Conservation (phyloP, 2,329 filamentous ascomycete species). For the Fusarium anguioides region DNA sequence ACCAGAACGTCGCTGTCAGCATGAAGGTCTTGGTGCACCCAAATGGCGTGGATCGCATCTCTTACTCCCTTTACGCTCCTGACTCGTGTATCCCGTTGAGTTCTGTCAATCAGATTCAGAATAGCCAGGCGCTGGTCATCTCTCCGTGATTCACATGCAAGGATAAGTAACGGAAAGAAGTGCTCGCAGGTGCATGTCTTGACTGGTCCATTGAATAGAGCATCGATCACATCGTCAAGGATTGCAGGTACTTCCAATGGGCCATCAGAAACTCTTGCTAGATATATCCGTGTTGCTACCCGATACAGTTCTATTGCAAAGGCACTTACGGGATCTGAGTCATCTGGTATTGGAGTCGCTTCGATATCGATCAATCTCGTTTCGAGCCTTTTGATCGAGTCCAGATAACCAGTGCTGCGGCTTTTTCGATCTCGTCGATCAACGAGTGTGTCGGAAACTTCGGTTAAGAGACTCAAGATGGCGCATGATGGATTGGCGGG, state of each 20-base stretch:
- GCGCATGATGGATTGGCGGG: constrained; percentile 20
- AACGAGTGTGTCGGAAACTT: constrained; percentile 17
- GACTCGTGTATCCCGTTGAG: constrained; percentile 21
- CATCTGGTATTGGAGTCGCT: background rate
- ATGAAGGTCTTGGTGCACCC: constrained; percentile 51
- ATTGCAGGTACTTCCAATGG: constrained; percentile 32
- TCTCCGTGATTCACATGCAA: constrained; percentile 50
- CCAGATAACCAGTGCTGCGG: constrained; percentile 7
- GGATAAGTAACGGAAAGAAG: constrained; percentile 51
- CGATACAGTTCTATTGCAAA: constrained; percentile 23
- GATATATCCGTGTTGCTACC: constrained; percentile 31
- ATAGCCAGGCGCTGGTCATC: constrained; percentile 49
- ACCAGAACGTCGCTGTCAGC: constrained; percentile 46
- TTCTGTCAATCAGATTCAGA: constrained; percentile 47
- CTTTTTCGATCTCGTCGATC: constrained; percentile 28
- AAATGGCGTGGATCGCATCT: constrained; percentile 45
- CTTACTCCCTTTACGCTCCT: constrained; percentile 43
- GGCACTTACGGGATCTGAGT: background rate
- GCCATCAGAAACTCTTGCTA: constrained; percentile 38
- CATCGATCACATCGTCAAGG: constrained; percentile 36
- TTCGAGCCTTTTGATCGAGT: constrained; percentile 21
- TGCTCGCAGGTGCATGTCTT: constrained; percentile 42
- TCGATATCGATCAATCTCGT: background rate
- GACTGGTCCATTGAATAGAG: constrained; percentile 30
- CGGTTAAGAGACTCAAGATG: constrained; percentile 31